Evolutionary conservation across 345 rosid genomes (phyloP).

Genomic region (Trapa incisa): DNA sequence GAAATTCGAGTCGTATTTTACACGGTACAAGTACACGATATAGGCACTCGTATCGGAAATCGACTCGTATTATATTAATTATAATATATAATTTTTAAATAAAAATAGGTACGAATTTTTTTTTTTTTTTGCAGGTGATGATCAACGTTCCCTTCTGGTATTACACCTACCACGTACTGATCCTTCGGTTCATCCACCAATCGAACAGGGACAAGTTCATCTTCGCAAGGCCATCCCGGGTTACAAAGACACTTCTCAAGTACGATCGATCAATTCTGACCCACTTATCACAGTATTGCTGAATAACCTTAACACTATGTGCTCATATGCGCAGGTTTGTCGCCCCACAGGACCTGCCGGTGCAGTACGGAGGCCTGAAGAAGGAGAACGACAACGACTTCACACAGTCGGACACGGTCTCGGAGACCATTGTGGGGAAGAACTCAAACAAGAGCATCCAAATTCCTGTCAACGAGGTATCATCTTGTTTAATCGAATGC

Average conservation of each 20-base stretch:
- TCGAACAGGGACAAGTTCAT: slow-evolving; percentile 20
- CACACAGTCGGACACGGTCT: slow-evolving; percentile 20
- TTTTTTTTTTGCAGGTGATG: slow-evolving; percentile 26
- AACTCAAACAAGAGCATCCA: slow-evolving; percentile 18
- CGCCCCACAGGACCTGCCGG: slow-evolving; percentile 35
- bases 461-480: slow-evolving; percentile 38
- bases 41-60: too few species aligned
- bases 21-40: too few species aligned
- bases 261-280: slow-evolving; percentile 11
- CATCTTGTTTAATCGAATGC: too few species aligned
- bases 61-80: too few species aligned
- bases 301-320: neutral
- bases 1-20: too few species aligned
- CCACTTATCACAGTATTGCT: neutral
- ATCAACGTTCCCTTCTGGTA: slow-evolving; percentile 52
- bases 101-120: neutral
- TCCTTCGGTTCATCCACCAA: slow-evolving; percentile 16
- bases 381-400: slow-evolving; percentile 36
- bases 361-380: slow-evolving; percentile 46
- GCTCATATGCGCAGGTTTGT: slow-evolving; percentile 21
- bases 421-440: slow-evolving; percentile 19
- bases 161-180: slow-evolving; percentile 28
- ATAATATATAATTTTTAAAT: too few species aligned
- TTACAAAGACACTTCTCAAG: slow-evolving; percentile 44
- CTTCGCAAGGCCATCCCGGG: slow-evolving; percentile 36